Evolutionary conservation across 108 stramenopile genomes (phyloP).

Genomic region (Pseudonitzschia multistriata): DNA sequence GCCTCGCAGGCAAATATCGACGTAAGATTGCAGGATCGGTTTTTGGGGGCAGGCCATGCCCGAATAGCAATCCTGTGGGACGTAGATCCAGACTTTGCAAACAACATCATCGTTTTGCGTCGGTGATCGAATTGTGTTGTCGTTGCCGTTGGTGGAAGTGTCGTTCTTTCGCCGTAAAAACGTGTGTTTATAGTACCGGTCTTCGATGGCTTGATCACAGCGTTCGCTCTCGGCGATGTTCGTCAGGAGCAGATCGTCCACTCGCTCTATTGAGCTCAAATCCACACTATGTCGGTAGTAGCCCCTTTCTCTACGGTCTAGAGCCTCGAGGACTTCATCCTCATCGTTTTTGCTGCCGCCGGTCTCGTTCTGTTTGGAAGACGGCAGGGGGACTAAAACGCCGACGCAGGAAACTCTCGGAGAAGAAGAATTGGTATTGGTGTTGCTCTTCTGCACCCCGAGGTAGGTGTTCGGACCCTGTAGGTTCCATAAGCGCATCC

Average conservation of each 20-base stretch:
- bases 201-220: constrained; percentile 1
- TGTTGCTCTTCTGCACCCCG: constrained; percentile 40
- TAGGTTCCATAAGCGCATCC: constrained; percentile 59
- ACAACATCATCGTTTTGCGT: neutral
- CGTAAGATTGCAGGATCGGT: constrained; percentile 70
- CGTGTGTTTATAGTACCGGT: constrained; percentile 15
- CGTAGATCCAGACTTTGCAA: constrained; percentile 66
- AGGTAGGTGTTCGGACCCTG: constrained; percentile 43
- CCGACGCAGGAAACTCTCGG: constrained; percentile 46
- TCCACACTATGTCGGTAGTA: constrained; percentile 52
- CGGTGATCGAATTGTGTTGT: neutral
- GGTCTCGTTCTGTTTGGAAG: constrained; percentile 32
- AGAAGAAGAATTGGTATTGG: neutral
- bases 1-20: constrained; percentile 69
- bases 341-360: neutral
- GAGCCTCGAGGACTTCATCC: constrained; percentile 28
- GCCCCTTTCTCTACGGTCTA: constrained; percentile 64
- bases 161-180: constrained; percentile 18
- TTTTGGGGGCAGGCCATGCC: constrained; percentile 29
- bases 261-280: constrained; percentile 31
- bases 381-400: constrained; percentile 47
- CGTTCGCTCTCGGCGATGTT: neutral
- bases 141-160: neutral
- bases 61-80: constrained; percentile 32
- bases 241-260: constrained; percentile 22